Base-by-base conservation (phyloP, 1,139 yeast genomes). In the Blastobotrys arbuscula region DNA sequence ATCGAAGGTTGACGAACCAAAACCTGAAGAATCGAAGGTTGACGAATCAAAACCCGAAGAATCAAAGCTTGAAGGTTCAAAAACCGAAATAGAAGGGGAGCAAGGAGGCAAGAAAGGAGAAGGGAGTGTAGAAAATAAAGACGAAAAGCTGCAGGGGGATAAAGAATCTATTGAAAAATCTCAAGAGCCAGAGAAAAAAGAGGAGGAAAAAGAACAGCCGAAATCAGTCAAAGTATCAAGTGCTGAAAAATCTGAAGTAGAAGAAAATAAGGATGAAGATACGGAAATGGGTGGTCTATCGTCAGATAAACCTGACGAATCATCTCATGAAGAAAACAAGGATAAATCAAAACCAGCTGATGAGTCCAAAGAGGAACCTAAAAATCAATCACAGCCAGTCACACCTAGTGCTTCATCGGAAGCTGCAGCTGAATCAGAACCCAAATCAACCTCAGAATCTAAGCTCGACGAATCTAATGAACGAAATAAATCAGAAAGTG, bases 401-500 rank as follows among this genome's bases (percentile, higher is more conserved):
- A 30, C 36, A 15, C 30, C 43, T 24, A 51, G 44, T 13, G 23
- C 46, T 15, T 42, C 9, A 8, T 6, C 33, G 3, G 3, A 19
- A 16, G 18, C 36, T 18, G 37, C n/a, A 10, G 7, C 26, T 41
- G 37, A 16, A 16, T 13, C 35, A 3, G 20, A 39, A 19, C 41
- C 26, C 3, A 26, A 41, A 26, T 31, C 28, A 20, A 15, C 19
- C 13, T 10, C 15, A 15, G 38, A 47, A 19, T n/a, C 33, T 8
- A 26, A 28, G 18, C n/a, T n/a, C n/a, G n/a, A n/a, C n/a, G n/a
- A n/a, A n/a, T n/a, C n/a, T n/a, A n/a, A n/a, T n/a, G n/a, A n/a
- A n/a, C n/a, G n/a, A n/a, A 13, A 18, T 9, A 34, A 46, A 34
- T 13, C 20, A 31, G 49, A 30, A 20, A 39, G 7, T n/a, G n/a